Base-by-base conservation (phyloP, 805 yeast genomes). In the Candida tibetensis region DNA sequence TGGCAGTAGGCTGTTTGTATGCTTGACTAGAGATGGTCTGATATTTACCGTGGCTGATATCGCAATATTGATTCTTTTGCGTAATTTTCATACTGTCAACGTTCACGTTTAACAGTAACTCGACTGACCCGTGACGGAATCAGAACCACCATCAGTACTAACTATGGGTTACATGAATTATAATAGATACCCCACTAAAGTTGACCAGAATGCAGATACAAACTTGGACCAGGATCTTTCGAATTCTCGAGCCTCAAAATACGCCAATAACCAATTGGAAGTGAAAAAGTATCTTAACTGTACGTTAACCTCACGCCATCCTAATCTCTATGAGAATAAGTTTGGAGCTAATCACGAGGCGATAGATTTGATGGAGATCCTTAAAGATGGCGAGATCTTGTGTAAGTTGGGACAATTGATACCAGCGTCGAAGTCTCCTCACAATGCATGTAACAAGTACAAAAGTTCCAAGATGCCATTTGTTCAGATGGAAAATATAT, bases 401-500 rank as follows among this genome's bases (percentile, higher is more conserved):
- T 67, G 74, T 41, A 48, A 53, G 28, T 44, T 67, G 22, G 72
- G 72, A 1, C 45, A 52, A 27, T 46, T 53, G 12, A 37, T 64
- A 8, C 43, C 41, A 5, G 19, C 21, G 1, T 12, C 29, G 8
- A 25, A 39, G 26, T 42, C 58, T 2, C 55, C 60, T 2, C 17
- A 32, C n/a, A 48, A 48, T 28, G 56, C 60, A 21, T 49, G 64
- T 2, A 55, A 68, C 3, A 75, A 71, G 44, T 80, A 59, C 55
- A 85, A 82, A 54, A 69, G 69, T 34, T 77, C 87, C 8, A 67
- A 69, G 36, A 79, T 85, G 82, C 91, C 95, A 2, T 87, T 86
- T 39, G 58, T 64, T 13, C 77, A 81, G 60, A 87, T 87, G 96
- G 95, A 87, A 53, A 86, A 86, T 52, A 85, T 87, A 23, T 78